These are phyloP conservation scores for Nemania sp. DNA, from an alignment of 2,329 filamentous ascomycete species.

Conservation along the genomic window DNA sequence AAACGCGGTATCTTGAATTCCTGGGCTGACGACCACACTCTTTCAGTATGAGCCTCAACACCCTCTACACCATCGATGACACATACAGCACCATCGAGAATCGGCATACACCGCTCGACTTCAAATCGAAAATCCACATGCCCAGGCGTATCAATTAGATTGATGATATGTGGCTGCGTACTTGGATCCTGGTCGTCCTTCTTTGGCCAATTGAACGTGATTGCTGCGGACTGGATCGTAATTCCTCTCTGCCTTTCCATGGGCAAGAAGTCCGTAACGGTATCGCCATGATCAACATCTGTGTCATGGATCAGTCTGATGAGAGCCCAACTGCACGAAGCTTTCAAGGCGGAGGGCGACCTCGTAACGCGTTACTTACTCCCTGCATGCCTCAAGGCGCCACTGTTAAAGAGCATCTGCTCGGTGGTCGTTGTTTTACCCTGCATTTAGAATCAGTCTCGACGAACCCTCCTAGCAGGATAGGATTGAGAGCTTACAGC, in stretches of 20 bases:
- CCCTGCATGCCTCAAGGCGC: conserved; percentile 87
- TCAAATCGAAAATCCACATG: conserved; percentile 99
- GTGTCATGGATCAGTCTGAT: conserved; percentile 31
- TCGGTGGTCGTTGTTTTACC: conserved; percentile 99
- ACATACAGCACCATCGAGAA: conserved; percentile 91
- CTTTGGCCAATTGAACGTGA: conserved; percentile 91
- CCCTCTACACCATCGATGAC: conserved; percentile 93
- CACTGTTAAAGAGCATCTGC: conserved; percentile 98
- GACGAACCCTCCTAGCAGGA: neutral
- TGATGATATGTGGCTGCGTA: conserved; percentile 68
- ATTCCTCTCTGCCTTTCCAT: conserved; percentile 93
- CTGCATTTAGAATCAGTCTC: conserved; percentile 49
- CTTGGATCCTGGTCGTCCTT: conserved; percentile 51
- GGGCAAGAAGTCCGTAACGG: conserved; percentile 95
- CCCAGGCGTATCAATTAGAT: conserved; percentile 94
- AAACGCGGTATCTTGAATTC: conserved; percentile 86
- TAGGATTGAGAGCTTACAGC: conserved; percentile 64
- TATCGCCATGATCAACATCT: conserved; percentile 97
- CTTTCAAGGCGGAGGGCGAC: neutral
- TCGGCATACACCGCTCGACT: conserved; percentile 87
- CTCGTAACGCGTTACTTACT: conserved; percentile 55
- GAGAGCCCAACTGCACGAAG: neutral
- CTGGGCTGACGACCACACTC: conserved; percentile 93
- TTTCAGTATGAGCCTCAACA: conserved; percentile 96
- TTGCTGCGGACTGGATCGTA: conserved; percentile 96